These are phyloP conservation scores for Alnus rubra DNA, from an alignment of 306 rosid genomes.

Conservation along the genomic window DNA sequence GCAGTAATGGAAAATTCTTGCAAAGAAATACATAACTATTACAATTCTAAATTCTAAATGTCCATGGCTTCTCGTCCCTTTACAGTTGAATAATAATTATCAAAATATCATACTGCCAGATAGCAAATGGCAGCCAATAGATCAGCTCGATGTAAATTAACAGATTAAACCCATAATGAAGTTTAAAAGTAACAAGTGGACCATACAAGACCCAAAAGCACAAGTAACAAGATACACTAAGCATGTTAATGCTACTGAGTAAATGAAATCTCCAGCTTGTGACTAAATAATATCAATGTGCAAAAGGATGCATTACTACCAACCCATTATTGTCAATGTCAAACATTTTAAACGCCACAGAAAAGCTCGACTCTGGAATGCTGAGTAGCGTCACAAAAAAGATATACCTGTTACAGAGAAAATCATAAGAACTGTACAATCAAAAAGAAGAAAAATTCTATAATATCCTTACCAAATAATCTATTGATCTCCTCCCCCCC, in stretches of 20 bases:
- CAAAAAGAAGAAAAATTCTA: neutral
- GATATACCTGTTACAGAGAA: slow-evolving; percentile 66
- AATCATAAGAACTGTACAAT: slow-evolving; percentile 15
- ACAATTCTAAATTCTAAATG: neutral
- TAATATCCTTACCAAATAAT: neutral
- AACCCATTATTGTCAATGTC: slow-evolving; percentile 73
- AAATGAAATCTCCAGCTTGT: slow-evolving; percentile 8
- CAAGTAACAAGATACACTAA: slow-evolving; percentile 1
- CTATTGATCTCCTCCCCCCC: neutral
- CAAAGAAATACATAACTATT: neutral
- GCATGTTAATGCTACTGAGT: neutral
- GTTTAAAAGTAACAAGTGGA: neutral
- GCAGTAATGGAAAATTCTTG: neutral
- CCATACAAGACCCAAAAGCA: slow-evolving; percentile 10
- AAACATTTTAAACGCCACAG: slow-evolving; percentile 79
- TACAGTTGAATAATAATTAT: too few species aligned
- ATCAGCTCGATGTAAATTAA: neutral
- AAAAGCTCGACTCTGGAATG: slow-evolving; percentile 86
- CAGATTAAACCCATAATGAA: neutral
- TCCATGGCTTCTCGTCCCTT: neutral
- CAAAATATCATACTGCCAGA: neutral
- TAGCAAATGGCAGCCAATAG: neutral
- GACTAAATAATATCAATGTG: neutral
- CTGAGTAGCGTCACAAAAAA: slow-evolving; percentile 84
- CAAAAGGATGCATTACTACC: slow-evolving; percentile 35